Evolutionary conservation across 768 basidiomycete species (phyloP).

Genomic region (Ephemerocybe angulata): DNA sequence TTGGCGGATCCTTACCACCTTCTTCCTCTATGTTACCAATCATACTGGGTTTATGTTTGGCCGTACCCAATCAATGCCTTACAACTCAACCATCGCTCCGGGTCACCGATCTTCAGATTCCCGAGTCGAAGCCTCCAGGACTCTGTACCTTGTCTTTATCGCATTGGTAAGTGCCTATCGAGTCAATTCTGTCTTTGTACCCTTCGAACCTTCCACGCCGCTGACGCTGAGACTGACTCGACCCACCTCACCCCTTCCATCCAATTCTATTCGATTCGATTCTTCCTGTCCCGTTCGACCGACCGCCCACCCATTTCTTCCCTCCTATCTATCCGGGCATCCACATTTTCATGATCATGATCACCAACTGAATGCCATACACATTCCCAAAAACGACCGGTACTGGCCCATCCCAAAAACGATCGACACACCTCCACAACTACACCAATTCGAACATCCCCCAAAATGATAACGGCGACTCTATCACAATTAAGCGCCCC

Average conservation of each 20-base stretch:
- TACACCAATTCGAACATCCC: background rate
- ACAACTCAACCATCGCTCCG: background rate
- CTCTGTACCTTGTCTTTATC: background rate
- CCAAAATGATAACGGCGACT: background rate
- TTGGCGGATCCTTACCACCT: slow-evolving; percentile 15
- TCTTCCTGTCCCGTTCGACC: background rate
- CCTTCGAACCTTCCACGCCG: no score
- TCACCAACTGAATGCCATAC: no score
- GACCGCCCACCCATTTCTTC: background rate
- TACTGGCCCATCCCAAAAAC: no score
- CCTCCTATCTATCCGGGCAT: slow-evolving; percentile 4
- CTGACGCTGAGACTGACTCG: background rate
- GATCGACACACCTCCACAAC: background rate
- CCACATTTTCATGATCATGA: slow-evolving; percentile 3
- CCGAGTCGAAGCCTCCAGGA: background rate
- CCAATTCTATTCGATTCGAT: background rate
- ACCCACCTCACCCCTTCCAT: background rate
- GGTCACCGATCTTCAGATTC: background rate
- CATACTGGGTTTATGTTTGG: slow-evolving; percentile 1
- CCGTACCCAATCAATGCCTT: background rate
- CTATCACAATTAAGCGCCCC: slow-evolving; percentile 36
- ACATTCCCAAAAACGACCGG: no score
- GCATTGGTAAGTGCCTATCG: background rate
- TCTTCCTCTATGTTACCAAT: slow-evolving; percentile 5
- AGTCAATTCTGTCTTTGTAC: no score